These are phyloP conservation scores for Wilcoxina mikolae DNA, from an alignment of 495 filamentous ascomycete genomes.

Conservation along the genomic window DNA sequence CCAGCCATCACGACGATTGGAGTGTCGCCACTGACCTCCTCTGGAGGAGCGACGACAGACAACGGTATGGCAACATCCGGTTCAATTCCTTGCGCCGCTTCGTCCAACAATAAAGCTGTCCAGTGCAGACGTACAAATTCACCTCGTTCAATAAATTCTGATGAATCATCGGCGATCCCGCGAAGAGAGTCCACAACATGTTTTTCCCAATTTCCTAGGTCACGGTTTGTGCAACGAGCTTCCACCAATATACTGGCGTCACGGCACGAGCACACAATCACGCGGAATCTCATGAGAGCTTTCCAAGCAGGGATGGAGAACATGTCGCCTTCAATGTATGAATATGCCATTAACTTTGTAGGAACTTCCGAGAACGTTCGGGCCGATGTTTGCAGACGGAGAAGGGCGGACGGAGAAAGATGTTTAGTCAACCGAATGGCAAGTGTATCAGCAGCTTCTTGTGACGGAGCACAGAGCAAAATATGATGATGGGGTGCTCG, in stretches of 20 bases:
- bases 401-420: slow-evolving; percentile 32
- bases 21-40: slow-evolving; percentile 24
- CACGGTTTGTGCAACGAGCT: slow-evolving; percentile 37
- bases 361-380: slow-evolving; percentile 39
- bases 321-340: slow-evolving; percentile 33
- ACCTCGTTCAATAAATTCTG: slow-evolving; percentile 23
- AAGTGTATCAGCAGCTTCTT: slow-evolving; percentile 41
- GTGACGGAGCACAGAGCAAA: slow-evolving; percentile 42
- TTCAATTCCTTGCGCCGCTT: slow-evolving; percentile 45
- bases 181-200: slow-evolving; percentile 23
- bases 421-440: slow-evolving; percentile 34
- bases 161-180: slow-evolving; percentile 18
- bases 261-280: slow-evolving; percentile 39
- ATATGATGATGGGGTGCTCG: slow-evolving; percentile 31
- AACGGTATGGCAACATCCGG: slow-evolving; percentile 38
- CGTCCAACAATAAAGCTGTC: slow-evolving; percentile 41
- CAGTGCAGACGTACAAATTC: slow-evolving; percentile 34
- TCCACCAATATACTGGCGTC: slow-evolving; percentile 38
- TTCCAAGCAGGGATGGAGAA: slow-evolving; percentile 38
- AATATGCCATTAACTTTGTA: slow-evolving; percentile 34
- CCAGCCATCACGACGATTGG: slow-evolving; percentile 43
- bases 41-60: slow-evolving; percentile 38
- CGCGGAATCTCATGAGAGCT: slow-evolving; percentile 36
- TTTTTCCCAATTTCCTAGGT: slow-evolving; percentile 31
- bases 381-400: slow-evolving; percentile 37